phyloP scores from a whole-genome alignment of 176 grass and related monocot genomes.

The Musa troglodytarum region DNA sequence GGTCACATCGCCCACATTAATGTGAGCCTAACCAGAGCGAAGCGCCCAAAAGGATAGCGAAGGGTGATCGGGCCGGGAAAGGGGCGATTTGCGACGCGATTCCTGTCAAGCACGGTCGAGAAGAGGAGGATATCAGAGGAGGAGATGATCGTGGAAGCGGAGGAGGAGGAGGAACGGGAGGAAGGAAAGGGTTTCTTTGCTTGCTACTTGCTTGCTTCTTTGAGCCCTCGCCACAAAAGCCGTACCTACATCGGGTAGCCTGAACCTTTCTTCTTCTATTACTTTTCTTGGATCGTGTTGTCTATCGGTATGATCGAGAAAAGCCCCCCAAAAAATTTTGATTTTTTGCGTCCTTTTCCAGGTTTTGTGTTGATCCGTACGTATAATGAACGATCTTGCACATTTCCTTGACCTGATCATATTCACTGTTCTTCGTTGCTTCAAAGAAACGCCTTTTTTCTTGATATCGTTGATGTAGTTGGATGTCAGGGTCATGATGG shows the following conservation, averaged over 20 bases:
- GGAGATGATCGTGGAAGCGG: background rate
- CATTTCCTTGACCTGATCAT: background rate
- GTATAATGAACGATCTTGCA: too few relatives aligned
- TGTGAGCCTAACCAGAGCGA: too few relatives aligned
- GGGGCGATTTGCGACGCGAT: background rate
- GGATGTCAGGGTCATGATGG: background rate
- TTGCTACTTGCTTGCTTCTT: constrained; percentile 79
- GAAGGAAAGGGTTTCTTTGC: constrained; percentile 46
- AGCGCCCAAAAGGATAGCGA: background rate
- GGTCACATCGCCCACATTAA: background rate
- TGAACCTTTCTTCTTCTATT: background rate
- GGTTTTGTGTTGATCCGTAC: too few relatives aligned
- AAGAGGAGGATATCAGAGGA: background rate
- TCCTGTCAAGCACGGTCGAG: background rate
- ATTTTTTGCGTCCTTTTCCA: too few relatives aligned
- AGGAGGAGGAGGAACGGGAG: background rate
- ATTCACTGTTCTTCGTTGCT: background rate
- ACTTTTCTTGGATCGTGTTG: background rate
- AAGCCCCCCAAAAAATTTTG: background rate
- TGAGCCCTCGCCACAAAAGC: constrained; percentile 60
- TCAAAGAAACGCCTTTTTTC: background rate
- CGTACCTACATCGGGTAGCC: constrained; percentile 72
- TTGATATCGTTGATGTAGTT: background rate
- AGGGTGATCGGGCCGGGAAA: background rate
- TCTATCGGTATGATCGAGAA: background rate